Evolutionary conservation across 192 early-diverging fungal species (phyloP), one percentile per base, ranked within the genome.

Genomic region (Entomortierella beljakovae): DNA sequence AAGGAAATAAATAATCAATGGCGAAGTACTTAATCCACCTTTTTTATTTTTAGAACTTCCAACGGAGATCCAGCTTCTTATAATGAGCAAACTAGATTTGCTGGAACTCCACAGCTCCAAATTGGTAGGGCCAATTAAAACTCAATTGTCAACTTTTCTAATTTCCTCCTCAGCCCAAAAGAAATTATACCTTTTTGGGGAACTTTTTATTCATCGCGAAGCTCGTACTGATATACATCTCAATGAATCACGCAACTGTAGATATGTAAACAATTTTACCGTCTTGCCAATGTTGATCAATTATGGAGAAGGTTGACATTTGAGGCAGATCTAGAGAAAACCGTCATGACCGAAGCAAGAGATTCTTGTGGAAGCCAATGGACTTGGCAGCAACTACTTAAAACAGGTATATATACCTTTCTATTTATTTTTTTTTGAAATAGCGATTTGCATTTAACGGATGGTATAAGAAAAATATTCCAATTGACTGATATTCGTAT

Each of bases 281-380:
- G 20, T 25, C 60, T 77, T 1, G 73, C 73, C 22, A 77, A 77
- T 31, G 73, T 62, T 13, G 73, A 76, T 56, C 73, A 76, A 26
- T 35, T 76, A 2, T 76, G 73, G 73, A 25, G 46, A 32, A 18
- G 50, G 22, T 33, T 68, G 11, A 51, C 53, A 3, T 18, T 64
- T 2, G 26, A 46, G 11, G 32, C 57, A 0, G 13, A 48, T 6
- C 60, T 75, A 2, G 57, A 65, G 0, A 26, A 57, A 4, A 26
- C 33, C 22, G 46, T 68, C 29, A 25, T 77, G 42, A 40, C 54
- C 3, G 60, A 77, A 20, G 60, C 73, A 1, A 57, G 49, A 28
- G 53, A 33, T 28, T 15, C 23, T 20, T 66, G 63, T 48, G 73
- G 59, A 11, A 40, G 15, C 8, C 29, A 49, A 0, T 37, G 37